Conservation (phyloP, 306 rosid genomes). For the Lupinus albus region DNA sequence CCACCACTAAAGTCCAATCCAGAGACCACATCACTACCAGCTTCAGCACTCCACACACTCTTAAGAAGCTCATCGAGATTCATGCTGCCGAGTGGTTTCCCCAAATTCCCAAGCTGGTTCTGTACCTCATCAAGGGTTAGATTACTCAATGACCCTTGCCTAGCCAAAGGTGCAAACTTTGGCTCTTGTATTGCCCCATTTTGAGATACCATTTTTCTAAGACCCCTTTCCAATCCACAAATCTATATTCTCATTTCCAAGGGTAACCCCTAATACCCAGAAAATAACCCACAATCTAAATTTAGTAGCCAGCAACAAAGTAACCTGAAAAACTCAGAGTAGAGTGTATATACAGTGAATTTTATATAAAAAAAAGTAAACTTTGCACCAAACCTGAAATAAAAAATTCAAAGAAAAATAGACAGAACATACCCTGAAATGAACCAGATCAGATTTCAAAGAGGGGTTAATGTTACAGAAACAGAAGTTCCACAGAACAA, state of each 20-base stretch:
- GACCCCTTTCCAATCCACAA: constrained; percentile 44
- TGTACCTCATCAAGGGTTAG: constrained; percentile 96
- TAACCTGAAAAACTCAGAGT: background rate
- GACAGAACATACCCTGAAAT: constrained; percentile 27
- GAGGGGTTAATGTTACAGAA: constrained; percentile 18
- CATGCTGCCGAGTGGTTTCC: constrained; percentile 94
- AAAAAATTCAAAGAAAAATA: background rate
- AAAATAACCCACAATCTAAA: background rate
- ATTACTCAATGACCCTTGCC: constrained; percentile 72
- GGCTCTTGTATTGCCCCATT: constrained; percentile 67
- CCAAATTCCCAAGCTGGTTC: constrained; percentile 89
- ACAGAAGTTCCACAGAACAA: constrained; percentile 20
- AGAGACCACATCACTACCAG: constrained; percentile 41
- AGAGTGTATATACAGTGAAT: background rate
- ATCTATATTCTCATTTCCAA: constrained; percentile 35
- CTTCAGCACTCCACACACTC: constrained; percentile 71
- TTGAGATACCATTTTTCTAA: constrained; percentile 86
- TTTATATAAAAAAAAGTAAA: background rate
- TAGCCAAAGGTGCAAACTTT: constrained; percentile 56
- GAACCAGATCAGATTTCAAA: constrained; percentile 29
- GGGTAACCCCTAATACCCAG: constrained; percentile 20
- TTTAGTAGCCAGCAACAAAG: constrained; percentile 17
- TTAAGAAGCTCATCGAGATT: constrained; percentile 93
- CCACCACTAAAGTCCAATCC: constrained; percentile 48
- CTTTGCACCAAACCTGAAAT: constrained; percentile 2